A percentile compares a stretch with the other conserved stretches of the same genome.
phyloP scores from a whole-genome alignment of 169 alveolate species.

The Ichthyophthirius multifiliis region DNA sequence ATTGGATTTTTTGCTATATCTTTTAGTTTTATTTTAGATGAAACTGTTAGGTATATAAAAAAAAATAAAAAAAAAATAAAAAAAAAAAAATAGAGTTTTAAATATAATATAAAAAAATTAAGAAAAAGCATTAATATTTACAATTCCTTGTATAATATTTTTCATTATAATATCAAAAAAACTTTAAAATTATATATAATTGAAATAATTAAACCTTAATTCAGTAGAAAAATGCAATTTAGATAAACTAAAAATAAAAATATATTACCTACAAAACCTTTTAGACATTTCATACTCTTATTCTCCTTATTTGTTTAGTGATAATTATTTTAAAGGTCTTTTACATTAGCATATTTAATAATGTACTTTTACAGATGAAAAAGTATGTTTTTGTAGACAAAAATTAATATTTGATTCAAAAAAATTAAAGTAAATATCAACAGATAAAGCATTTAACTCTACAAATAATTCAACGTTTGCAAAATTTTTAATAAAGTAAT shows the following conservation, averaged over 20 bases:
- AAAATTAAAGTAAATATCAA: conserved; percentile 5
- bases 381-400: not conserved
- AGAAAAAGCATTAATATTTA: not conserved
- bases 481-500: conserved; percentile 27
- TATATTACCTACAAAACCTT: not conserved
- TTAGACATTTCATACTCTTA: not conserved
- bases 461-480: not conserved
- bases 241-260: not conserved
- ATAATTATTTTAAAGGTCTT: not conserved
- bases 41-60: not conserved
- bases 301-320: not conserved
- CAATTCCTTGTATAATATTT: not conserved
- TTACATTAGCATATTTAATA: not conserved
- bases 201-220: too few relatives aligned
- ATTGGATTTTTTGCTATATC: not conserved
- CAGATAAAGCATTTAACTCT: conserved; percentile 8
- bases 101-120: too few relatives aligned
- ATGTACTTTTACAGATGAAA: not conserved
- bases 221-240: too few relatives aligned
- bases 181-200: too few relatives aligned
- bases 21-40: not conserved
- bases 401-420: conserved; percentile 19
- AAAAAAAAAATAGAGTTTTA: too few relatives aligned
- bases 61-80: too few relatives aligned
- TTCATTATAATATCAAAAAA: too few relatives aligned